These are phyloP conservation scores for Aspergillus neoniger DNA, from an alignment of 2,329 filamentous ascomycete genomes.

Conservation along the genomic window DNA sequence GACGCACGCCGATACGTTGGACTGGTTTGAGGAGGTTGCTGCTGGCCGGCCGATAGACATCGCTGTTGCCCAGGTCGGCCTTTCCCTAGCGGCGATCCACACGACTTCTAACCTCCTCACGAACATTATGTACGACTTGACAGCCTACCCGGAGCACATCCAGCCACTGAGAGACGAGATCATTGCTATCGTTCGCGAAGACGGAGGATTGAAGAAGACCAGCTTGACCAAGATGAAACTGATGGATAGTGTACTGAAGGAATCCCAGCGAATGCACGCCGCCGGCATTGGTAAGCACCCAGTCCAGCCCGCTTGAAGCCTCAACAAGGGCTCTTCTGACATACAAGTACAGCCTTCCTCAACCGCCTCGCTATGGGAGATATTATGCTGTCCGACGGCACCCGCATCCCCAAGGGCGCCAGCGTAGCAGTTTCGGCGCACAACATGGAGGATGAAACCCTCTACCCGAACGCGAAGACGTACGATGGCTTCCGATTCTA, in stretches of 20 bases:
- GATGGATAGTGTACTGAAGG: conserved; percentile 41
- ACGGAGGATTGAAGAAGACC: conserved; percentile 40
- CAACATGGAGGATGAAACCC: conserved; percentile 29
- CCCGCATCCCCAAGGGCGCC: conserved; percentile 32
- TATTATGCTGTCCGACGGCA: conserved; percentile 34
- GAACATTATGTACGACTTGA: conserved; percentile 57
- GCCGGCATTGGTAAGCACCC: conserved; percentile 28
- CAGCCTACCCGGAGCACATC: conserved; percentile 53
- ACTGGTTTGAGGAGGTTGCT: conserved; percentile 30
- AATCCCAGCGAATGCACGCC: conserved; percentile 34
- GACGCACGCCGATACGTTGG: conserved; percentile 28
- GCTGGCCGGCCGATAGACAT: conserved; percentile 19
- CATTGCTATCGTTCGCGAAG: conserved; percentile 43
- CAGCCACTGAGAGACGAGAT: conserved; percentile 57
- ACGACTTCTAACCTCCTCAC: conserved; percentile 41
- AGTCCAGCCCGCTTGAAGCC: too few relatives aligned
- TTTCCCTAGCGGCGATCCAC: conserved; percentile 37
- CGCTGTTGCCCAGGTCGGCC: conserved; percentile 26
- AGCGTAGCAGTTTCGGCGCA: conserved; percentile 28
- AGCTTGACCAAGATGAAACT: conserved; percentile 36
- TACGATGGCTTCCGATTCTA: conserved; percentile 41
- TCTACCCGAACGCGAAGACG: conserved; percentile 30
- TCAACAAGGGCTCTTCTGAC: not conserved
- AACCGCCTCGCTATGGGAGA: conserved; percentile 27
- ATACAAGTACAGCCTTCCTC: conserved; percentile 23